Evolutionary conservation across 169 alveolate genomes (phyloP).

Genomic region (Eimeria acervulina): DNA sequence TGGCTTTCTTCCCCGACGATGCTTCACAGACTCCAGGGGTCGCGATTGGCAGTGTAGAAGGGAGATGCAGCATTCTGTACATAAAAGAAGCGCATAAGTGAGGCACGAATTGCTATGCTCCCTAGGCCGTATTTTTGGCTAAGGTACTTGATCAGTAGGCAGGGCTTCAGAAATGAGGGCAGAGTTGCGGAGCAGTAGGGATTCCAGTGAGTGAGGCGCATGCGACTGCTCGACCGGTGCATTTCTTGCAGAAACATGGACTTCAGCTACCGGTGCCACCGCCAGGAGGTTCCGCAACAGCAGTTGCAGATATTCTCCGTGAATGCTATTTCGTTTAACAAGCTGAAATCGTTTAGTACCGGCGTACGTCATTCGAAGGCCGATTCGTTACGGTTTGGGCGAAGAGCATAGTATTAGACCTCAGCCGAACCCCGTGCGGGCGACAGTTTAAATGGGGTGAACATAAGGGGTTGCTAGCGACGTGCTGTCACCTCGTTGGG

Average conservation of each 20-base stretch:
- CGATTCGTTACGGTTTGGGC: background rate
- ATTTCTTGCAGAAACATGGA: conserved; percentile 53
- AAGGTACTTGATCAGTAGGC: background rate
- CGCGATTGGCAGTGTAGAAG: conserved; percentile 81
- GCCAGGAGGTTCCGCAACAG: conserved; percentile 80
- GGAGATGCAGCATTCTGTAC: conserved; percentile 75
- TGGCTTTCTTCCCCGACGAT: conserved; percentile 77
- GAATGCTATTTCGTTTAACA: conserved; percentile 78
- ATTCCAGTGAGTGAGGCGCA: background rate
- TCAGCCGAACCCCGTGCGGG: background rate
- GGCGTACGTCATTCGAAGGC: conserved; percentile 65
- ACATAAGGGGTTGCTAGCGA: background rate
- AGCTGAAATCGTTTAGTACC: conserved; percentile 79
- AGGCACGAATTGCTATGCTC: background rate
- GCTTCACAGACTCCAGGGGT: conserved; percentile 76
- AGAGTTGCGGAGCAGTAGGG: background rate
- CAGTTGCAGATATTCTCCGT: conserved; percentile 78
- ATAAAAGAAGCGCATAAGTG: conserved; percentile 71
- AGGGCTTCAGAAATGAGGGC: background rate
- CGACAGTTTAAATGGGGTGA: background rate
- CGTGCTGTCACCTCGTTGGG: background rate
- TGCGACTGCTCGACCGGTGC: background rate
- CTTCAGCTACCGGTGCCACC: conserved; percentile 83
- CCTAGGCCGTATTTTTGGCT: background rate
- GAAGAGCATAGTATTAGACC: background rate